phyloP scores from a whole-genome alignment of 1,284 basidiomycete species.

The Puccinia polysora region DNA sequence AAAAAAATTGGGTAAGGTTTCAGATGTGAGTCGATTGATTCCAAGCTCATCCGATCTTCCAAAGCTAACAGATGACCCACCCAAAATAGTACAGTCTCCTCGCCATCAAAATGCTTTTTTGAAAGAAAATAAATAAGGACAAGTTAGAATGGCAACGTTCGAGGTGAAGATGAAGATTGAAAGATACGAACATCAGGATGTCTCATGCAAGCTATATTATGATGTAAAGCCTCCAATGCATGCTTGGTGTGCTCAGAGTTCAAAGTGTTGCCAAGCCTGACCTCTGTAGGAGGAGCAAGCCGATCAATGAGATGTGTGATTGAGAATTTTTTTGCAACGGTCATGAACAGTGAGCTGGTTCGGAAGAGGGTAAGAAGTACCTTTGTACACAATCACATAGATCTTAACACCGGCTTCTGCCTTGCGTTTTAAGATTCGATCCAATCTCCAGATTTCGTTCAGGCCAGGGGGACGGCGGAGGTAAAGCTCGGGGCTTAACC shows the following conservation, averaged over 20 bases:
- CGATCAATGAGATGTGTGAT: conserved; percentile 16
- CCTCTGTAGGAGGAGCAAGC: conserved; percentile 54
- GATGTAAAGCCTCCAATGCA: conserved; percentile 72
- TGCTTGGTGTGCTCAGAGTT: conserved; percentile 64
- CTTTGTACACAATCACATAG: conserved; percentile 65
- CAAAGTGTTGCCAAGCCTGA: conserved; percentile 83
- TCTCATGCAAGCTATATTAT: conserved; percentile 73
- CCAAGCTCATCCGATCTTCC: too few relatives aligned
- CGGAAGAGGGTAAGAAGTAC: conserved; percentile 51
- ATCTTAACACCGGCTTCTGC: conserved; percentile 83
- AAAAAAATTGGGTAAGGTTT: too few relatives aligned
- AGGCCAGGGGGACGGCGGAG: conserved; percentile 79
- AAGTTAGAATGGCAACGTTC: conserved; percentile 56
- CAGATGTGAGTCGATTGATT: too few relatives aligned
- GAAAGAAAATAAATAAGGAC: conserved; percentile 55
- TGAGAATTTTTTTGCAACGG: conserved; percentile 56
- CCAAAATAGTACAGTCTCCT: conserved; percentile 62
- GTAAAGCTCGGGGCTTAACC: conserved; percentile 83
- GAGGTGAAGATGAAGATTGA: conserved; percentile 54
- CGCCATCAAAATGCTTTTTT: conserved; percentile 66
- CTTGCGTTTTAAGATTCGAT: conserved; percentile 74
- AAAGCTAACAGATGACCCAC: not conserved
- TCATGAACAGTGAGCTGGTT: conserved; percentile 71
- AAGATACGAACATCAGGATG: conserved; percentile 48
- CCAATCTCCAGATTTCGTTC: conserved; percentile 78